phyloP scores from a whole-genome alignment of 1,284 basidiomycete species.

The Leccinum subrobustum region DNA sequence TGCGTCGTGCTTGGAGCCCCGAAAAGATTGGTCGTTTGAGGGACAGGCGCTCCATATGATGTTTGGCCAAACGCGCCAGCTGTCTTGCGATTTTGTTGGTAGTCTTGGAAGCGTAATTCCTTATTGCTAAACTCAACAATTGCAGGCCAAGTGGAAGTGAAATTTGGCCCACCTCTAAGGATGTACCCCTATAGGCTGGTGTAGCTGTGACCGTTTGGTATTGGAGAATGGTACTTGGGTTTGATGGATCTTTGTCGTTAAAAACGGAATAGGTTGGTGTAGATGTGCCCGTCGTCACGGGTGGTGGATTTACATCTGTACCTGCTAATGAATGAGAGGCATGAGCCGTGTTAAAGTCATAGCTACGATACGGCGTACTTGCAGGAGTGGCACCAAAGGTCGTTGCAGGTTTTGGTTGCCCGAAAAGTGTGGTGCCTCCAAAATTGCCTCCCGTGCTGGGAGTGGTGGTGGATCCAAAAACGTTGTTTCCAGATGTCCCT shows the following conservation, averaged over 20 bases:
- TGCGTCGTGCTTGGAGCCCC: constrained; percentile 38
- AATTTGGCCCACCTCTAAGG: constrained; percentile 58
- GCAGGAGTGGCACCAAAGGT: constrained; percentile 46
- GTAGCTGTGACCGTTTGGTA: constrained; percentile 77
- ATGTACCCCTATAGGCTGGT: constrained; percentile 65
- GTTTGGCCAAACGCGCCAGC: constrained; percentile 49
- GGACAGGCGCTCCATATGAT: constrained; percentile 28
- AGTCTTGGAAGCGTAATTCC: constrained; percentile 77
- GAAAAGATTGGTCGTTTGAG: constrained; percentile 38
- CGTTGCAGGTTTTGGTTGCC: constrained; percentile 47
- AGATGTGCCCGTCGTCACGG: constrained; percentile 62
- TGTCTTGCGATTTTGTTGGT: constrained; percentile 72
- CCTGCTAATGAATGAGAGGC: constrained; percentile 24
- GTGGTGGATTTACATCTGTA: constrained; percentile 36
- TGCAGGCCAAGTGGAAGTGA: constrained; percentile 5
- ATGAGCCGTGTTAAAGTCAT: constrained; percentile 13
- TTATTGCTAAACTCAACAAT: constrained; percentile 28
- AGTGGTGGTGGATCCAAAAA: constrained; percentile 45
- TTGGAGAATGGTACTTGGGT: constrained; percentile 44
- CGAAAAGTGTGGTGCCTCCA: constrained; percentile 41
- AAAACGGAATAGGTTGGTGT: constrained; percentile 55
- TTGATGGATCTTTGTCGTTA: constrained; percentile 58
- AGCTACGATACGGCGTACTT: constrained; percentile 27
- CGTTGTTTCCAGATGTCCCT: constrained; percentile 35
- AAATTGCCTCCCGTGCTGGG: constrained; percentile 40